Base-by-base conservation (phyloP, 129 eudicot genomes). In the sunflower (Helianthus annuus) region DNA sequence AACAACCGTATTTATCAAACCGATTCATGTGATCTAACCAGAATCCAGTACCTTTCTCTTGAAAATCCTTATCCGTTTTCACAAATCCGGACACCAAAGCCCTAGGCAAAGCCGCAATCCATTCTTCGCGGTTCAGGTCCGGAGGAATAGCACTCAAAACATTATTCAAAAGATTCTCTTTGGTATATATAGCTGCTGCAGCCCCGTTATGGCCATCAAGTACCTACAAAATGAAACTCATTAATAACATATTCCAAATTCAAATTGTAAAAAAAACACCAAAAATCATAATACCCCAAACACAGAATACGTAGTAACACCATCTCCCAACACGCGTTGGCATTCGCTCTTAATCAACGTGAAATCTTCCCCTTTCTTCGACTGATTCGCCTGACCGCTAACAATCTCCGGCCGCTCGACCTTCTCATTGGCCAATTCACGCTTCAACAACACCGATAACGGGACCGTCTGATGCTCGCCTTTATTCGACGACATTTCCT, bases 131-230 rank as follows among this genome's bases (percentile, higher is more conserved):
- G 73, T 83, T 88, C 64, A 94, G 97, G 54, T 88, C 91, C 44
- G 88, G 73, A 29, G 99, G 99, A 74, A 94, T 90, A 67, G 97
- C 96, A 81, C 78, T 51, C 82, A 94, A 56, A 69, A 94, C 89
- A 76, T 90, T 94, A 74, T 76, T 86, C 78, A 94, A 71, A 52
- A 94, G 97, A 74, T 94, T 91, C 87, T 94, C 99, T 64, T 94
- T 94, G 38, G 94, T 24, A 72, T 94, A 94, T 77, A 90, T 84
- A 67, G 99, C 99, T 17, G 99, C 99, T 36, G 93, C 89, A 53
- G 97, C 58, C 53, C 99, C 99, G 58, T 94, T 94, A 73, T 94
- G 99, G 48, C 99, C 99, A 88, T 94, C 99, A 73, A 94, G 92
- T 64, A 94, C 72, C 99, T 94, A 79, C 80, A 94, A 66, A 77